Evolutionary conservation across 2,329 filamentous ascomycete species (phyloP).

Genomic region (Sclerotinia nivalis): DNA sequence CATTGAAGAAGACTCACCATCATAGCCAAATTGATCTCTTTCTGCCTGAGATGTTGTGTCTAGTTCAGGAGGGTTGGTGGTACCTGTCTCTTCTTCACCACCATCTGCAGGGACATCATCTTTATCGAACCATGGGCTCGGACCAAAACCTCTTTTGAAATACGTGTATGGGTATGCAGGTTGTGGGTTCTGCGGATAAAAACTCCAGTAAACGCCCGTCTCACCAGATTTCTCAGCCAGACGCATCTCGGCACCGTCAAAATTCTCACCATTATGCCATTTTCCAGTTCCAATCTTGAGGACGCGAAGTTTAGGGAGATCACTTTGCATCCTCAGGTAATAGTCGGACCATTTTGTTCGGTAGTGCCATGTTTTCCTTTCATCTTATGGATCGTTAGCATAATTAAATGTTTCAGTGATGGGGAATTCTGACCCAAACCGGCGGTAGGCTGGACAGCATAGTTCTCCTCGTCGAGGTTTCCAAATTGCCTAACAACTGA

Average conservation of each 20-base stretch:
- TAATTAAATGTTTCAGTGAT: too few species aligned
- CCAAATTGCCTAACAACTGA: conserved; percentile 7
- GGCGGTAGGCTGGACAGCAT: background rate
- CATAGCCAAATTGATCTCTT: background rate
- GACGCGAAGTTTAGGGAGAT: background rate
- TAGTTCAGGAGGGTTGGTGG: background rate
- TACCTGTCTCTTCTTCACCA: background rate
- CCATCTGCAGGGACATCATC: background rate
- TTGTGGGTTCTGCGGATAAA: too few species aligned
- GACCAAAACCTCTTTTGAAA: background rate
- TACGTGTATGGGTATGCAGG: background rate
- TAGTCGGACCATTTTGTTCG: background rate
- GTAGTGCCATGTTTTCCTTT: background rate
- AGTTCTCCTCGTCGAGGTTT: conserved; percentile 14
- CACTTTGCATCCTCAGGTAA: background rate
- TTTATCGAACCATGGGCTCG: background rate
- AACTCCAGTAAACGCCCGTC: too few species aligned
- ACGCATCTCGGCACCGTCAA: background rate
- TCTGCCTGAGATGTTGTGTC: background rate
- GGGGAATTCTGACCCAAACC: background rate
- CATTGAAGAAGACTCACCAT: background rate
- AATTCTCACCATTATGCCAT: background rate
- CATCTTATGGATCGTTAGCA: background rate
- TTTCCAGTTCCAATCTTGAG: background rate
- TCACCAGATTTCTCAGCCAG: background rate